These are phyloP conservation scores for Tephrocybe sp. DNA, from an alignment of 768 basidiomycete genomes.

Conservation along the genomic window DNA sequence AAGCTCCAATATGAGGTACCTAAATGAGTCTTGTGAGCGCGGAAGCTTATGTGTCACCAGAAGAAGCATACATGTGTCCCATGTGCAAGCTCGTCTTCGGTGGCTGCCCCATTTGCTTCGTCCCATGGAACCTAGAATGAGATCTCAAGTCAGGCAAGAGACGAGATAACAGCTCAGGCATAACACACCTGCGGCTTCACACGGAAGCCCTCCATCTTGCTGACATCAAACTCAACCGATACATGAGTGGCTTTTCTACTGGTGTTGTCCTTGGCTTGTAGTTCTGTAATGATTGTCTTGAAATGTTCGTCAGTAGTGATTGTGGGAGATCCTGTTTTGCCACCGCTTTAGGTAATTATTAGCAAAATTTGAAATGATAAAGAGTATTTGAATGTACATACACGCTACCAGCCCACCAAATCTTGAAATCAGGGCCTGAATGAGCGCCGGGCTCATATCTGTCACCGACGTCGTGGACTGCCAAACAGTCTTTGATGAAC, in stretches of 20 bases:
- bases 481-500: conserved; percentile 14
- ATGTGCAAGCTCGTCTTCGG: conserved; percentile 15
- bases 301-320: too few species aligned
- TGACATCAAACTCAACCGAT: conserved; percentile 20
- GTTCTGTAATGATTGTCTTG: too few species aligned
- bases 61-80: conserved; percentile 13
- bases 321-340: too few species aligned
- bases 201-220: conserved; percentile 20
- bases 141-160: neutral
- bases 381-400: neutral
- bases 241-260: too few species aligned
- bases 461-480: conserved; percentile 11
- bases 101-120: neutral
- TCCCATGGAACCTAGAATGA: conserved; percentile 1
- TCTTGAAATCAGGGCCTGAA: conserved; percentile 21
- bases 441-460: conserved; percentile 17
- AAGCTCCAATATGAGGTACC: conserved; percentile 16
- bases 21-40: neutral
- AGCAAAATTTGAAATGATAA: too few species aligned
- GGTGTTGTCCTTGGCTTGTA: too few species aligned
- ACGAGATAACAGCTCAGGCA: neutral
- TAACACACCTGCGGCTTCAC: conserved; percentile 15
- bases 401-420: conserved; percentile 14
- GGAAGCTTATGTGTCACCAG: neutral
- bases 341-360: too few species aligned